Evolutionary conservation across 2,329 filamentous ascomycete genomes (phyloP).

Genomic region (Sarocladium brachiariae): DNA sequence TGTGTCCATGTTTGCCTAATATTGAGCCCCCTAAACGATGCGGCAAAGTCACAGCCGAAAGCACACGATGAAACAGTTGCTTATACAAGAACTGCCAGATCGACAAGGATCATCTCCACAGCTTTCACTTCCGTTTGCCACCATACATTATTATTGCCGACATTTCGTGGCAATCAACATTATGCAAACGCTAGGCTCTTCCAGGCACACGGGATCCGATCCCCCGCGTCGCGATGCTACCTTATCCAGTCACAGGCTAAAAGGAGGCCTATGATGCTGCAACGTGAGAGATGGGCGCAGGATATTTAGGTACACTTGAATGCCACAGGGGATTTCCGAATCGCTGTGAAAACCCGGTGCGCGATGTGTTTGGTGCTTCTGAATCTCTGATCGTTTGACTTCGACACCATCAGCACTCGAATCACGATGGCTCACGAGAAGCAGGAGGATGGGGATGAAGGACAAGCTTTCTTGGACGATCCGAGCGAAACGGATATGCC

Average conservation of each 20-base stretch:
- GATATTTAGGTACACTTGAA: background rate
- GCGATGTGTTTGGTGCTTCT: background rate
- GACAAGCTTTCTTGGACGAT: constrained; percentile 2
- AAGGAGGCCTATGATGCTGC: background rate
- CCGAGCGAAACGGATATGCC: background rate
- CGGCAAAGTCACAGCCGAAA: no score
- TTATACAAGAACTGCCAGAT: no score
- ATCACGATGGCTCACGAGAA: background rate
- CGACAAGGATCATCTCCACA: no score
- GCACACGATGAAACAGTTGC: no score
- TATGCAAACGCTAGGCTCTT: background rate
- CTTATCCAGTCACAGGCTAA: constrained; percentile 4
- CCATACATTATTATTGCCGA: background rate
- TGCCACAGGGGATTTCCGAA: no score
- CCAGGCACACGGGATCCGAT: background rate
- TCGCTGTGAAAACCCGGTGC: no score
- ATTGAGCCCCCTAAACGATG: no score
- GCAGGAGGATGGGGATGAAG: background rate
- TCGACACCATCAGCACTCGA: background rate
- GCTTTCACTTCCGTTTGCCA: background rate
- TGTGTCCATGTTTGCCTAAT: no score
- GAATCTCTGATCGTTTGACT: background rate
- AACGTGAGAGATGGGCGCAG: background rate
- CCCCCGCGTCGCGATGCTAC: background rate
- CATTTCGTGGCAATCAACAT: background rate